Evolutionary conservation across 1,139 yeast genomes (phyloP).

Genomic region (Pichia sp.): DNA sequence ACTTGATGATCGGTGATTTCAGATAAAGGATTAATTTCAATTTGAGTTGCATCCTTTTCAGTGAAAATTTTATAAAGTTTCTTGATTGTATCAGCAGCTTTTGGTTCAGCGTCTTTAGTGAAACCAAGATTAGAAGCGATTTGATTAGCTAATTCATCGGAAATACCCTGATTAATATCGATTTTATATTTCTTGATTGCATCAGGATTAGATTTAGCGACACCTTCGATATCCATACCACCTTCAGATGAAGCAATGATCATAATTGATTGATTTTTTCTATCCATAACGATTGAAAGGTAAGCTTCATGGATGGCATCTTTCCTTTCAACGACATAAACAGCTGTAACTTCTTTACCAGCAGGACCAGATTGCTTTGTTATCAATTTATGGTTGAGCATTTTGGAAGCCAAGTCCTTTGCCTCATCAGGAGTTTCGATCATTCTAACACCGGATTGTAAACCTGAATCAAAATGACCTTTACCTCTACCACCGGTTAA

Average conservation of each 20-base stretch:
- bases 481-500: constrained; percentile 99
- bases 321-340: constrained; percentile 90
- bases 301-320: constrained; percentile 93
- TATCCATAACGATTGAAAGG: constrained; percentile 90
- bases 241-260: constrained; percentile 97
- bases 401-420: constrained; percentile 73
- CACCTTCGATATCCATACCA: constrained; percentile 99
- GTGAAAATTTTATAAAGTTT: constrained; percentile 81
- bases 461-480: constrained; percentile 93
- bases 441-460: constrained; percentile 94
- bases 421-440: constrained; percentile 85
- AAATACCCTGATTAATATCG: constrained; percentile 71
- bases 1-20: constrained; percentile 89
- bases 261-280: constrained; percentile 82
- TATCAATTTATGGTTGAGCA: constrained; percentile 87
- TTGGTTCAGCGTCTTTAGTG: constrained; percentile 67
- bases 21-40: constrained; percentile 95
- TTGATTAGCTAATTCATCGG: constrained; percentile 65
- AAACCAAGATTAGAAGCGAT: constrained; percentile 80
- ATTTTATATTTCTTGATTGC: constrained; percentile 89
- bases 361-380: constrained; percentile 98
- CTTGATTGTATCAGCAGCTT: constrained; percentile 82
- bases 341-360: constrained; percentile 96
- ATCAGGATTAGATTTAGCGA: constrained; percentile 84
- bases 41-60: constrained; percentile 95